Base-by-base conservation (phyloP, 2,329 filamentous ascomycete species). In the Alternaria metachromatica region DNA sequence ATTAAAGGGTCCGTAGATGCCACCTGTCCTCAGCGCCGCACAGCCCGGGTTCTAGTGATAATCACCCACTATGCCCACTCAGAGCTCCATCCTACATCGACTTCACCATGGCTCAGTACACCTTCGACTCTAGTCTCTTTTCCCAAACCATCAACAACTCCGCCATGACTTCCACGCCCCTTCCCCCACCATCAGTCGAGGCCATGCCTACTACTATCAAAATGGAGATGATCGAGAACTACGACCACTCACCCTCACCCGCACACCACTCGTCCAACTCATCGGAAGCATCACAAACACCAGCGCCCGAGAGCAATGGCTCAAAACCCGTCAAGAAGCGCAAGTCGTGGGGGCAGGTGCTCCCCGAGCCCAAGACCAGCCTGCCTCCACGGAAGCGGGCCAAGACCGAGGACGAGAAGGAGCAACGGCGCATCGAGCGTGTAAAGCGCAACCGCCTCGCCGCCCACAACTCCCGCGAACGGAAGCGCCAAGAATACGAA, bases 321-420 rank as follows among this genome's bases (percentile, higher is more conserved):
- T 62, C 73, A 41, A 96, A 93, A 84, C 86, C 87, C 1, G 83
- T 87, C 37, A 97, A 97, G 88, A 97, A 97, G 88, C 87, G 96
- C 76, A 99, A 98, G 84, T 98, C 96, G 53, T 99, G 96, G 96
- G 96, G 96, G 54, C 96, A 99, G 82, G 93, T 97, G 80, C 89
- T 98, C 44, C 96, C 96, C 18, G 93, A 96, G 78, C 96, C 96
- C 46, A 98, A 97, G 87, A 98, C 96, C 30, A 96, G 95, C 77
- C 89, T 98, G 8, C 95, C 95, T 65, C 95, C 95, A 43, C 90
- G 94, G 71, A 99, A 99, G 88, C 93, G 96, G 66, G 96, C 96
- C 73, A 99, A 98, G 87, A 99, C 96, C 3, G 95, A 97, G 75
- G 96, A 97, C 76, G 96, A 99, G 82, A 99, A 99, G 84, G 96